Conservation (phyloP, 345 rosid genomes). For the Eucalyptus cloeziana region DNA sequence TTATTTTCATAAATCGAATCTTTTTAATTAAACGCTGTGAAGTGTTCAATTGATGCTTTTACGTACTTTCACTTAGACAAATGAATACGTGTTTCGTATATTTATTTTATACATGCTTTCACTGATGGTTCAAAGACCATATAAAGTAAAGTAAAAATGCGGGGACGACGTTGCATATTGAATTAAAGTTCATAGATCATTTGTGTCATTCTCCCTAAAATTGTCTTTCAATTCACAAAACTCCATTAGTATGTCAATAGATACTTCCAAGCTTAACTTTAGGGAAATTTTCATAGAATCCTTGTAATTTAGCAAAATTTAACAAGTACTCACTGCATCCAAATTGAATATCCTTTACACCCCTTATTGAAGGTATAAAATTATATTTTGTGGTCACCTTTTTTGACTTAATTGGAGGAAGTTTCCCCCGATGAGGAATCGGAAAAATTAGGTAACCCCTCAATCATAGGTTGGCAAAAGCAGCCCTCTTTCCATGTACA, state of each 20-base stretch:
- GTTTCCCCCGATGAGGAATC: neutral
- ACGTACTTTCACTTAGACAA: neutral
- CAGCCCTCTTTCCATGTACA: neutral
- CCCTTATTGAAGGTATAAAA: neutral
- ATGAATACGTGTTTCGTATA: neutral
- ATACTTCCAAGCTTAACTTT: neutral
- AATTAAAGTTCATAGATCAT: neutral
- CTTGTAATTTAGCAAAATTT: neutral
- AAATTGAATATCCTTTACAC: neutral
- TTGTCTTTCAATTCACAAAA: neutral
- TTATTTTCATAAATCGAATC: neutral
- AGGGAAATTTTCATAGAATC: neutral
- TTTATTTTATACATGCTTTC: neutral
- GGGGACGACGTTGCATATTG: neutral
- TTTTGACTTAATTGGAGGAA: neutral
- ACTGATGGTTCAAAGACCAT: neutral
- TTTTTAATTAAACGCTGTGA: neutral
- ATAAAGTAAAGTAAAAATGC: neutral
- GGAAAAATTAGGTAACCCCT: neutral
- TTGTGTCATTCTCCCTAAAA: neutral
- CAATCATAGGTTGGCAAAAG: neutral
- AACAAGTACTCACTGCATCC: neutral
- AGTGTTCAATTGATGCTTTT: neutral
- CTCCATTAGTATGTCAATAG: neutral
- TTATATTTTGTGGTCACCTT: neutral